Base-by-base conservation (phyloP, 257 asterid species). In the Plectranthus barbatus region DNA sequence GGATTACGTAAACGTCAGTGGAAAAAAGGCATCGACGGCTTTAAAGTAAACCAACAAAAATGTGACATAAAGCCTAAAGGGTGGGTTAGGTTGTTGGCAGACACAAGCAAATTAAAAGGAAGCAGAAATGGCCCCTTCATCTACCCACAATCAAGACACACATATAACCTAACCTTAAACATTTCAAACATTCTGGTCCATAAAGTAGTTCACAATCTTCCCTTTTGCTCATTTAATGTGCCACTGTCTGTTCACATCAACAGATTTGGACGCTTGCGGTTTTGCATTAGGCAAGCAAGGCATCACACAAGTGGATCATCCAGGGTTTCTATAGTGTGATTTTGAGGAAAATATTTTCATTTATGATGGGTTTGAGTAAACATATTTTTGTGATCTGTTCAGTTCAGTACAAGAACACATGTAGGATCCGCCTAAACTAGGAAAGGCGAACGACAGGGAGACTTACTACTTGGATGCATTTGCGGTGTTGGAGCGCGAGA, bases 381-480 rank as follows among this genome's bases (percentile, higher is more conserved):
- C 14, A 23, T 3, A 7, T 6, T 63, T 36, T 23, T 8, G n/a
- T 11, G 40, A 33, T 56, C 31, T 54, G 20, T 39, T 49, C 50
- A 57, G 48, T 40, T 44, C 45, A 58, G 48, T 47, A 65, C 76
- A 74, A 62, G 62, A 69, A 37, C 58, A 37, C 58, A 31, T 58
- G 13, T 41, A 34, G 20, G 40, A 65, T 41, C 36, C 37, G 19
- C 55, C 62, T 51, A 69, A 49, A 73, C 68, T 52, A 64, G 47
- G 29, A 14, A 39, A 33, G 34, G 53, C n/a, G 40, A 60, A 37
- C 10, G 57, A 62, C 4, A 19, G 18, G 51, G 68, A 33, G 44
- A 68, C 74, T 60, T 65, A 62, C 85, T 78, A 83, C 85, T 90
- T 78, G 45, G 62, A 60, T n/a, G 44, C 47, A 67, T 60, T 79